Base-by-base conservation (phyloP, 441 rosid species). In the Populus hybrid region DNA sequence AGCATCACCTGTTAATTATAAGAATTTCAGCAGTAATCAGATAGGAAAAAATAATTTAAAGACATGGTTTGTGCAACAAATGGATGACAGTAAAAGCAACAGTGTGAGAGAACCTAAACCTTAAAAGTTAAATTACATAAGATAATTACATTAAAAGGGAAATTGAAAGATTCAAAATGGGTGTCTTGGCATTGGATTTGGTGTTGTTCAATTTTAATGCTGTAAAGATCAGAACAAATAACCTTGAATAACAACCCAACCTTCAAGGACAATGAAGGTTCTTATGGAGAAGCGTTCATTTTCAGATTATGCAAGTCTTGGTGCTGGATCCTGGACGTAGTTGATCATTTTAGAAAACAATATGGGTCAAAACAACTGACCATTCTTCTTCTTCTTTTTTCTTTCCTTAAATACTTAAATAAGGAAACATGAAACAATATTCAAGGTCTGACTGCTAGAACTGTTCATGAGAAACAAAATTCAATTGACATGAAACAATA, bases 1-100 rank as follows among this genome's bases (percentile, higher is more conserved):
- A 96, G 84, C 98, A 96, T 96, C 75, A 96, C 97, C 99, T 96
- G 90, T 23, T 72, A 82, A 71, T 69, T 56, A 56, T 31, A 75
- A 38, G 71, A 45, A 61, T 29, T 66, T 45, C 65, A 28, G 68
- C 26, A 14, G 18, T 2, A 69, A 69, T 35, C 10, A 20, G 29
- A 69, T 36, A 40, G 7, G 42, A 69, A 7, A 40, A 38, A 10
- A 42, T 29, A 1, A 29, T 18, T 3, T 20, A 29, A 33, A 1
- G 71, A 29, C 71, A 21, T 16, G 53, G 7, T n/a, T 42, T n/a
- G 29, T n/a, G 20, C 9, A 23, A 18, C 26, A 35, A 40, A 61
- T 10, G 65, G 65, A 61, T 61, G 28, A 9, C 26, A 21, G 26
- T 61, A 23, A 61, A 53, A 18, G 20, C 8, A 21, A 18, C 21